Evolutionary conservation across 1,284 basidiomycete species (phyloP), one percentile per base, ranked within the genome.

Genomic region (Gomphus bonarii): DNA sequence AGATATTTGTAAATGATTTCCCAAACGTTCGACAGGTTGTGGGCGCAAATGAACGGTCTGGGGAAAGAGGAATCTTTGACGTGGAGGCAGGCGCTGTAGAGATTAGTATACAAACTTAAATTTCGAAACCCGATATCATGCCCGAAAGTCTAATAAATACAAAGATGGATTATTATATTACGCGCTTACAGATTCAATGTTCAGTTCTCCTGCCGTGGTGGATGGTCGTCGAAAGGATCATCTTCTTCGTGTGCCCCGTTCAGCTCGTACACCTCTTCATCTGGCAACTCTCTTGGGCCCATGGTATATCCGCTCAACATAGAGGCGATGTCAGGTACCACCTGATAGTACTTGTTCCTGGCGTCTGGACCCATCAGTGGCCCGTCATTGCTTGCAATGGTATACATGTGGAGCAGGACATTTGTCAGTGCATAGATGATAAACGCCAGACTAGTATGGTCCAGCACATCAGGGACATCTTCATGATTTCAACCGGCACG

Each of bases 371-470:
- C 49, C 10, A 47, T 57, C 18, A 30, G 46, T 8, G 55, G 20
- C 40, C 42, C 30, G 14, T 78, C 77, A 61, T 88, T 85, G 31
- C 76, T 33, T 4, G 31, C 86, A 0, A 73, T 81, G 5, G 72
- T 65, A 67, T 81, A 85, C 10, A 84, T 71, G 57, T 80, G 71
- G 58, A 85, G 72, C 50, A 86, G 72, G 59, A 77, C 72, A 36
- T 79, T 73, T 47, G 85, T 81, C 63, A 87, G 78, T 11, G 86
- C 76, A 68, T 93, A 92, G 50, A 92, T 69, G 50, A 89, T 62
- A 73, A 92, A 90, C 0, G 87, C 82, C 51, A 87, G 69, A 63
- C 85, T 87, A 58, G 38, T 43, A 5, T 16, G 50, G 14, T 20
- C 31, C 46, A 18, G 54, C 52, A n/a, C 36, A 42, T 54, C 36